Conservation (phyloP, 2,329 filamentous ascomycete genomes). For the Penicillium concentricum region DNA sequence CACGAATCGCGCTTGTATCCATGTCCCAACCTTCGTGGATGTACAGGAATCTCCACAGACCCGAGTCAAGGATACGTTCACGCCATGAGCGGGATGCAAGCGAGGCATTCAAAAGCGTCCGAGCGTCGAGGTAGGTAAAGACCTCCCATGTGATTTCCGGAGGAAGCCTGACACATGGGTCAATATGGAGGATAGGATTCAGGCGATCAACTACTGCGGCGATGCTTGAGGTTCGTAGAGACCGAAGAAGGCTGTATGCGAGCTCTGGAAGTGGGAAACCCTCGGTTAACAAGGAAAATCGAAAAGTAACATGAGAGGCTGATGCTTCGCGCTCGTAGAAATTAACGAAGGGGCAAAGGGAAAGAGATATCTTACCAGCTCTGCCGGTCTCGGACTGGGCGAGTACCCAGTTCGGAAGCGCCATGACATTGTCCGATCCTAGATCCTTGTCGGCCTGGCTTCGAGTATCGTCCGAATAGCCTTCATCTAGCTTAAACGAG, state of each 20-base stretch:
- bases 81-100: conserved; percentile 81
- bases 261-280: conserved; percentile 60
- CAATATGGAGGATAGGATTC: conserved; percentile 83
- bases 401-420: conserved; percentile 56
- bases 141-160: conserved; percentile 89
- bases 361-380: conserved; percentile 48
- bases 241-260: conserved; percentile 73
- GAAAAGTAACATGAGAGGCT: background rate
- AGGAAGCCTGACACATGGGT: conserved; percentile 82
- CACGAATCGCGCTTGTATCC: conserved; percentile 62
- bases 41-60: conserved; percentile 83
- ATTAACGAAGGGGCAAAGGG: background rate
- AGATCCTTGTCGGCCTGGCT: conserved; percentile 46
- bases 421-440: conserved; percentile 38
- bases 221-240: conserved; percentile 76
- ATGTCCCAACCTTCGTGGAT: conserved; percentile 82
- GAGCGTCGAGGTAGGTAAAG: conserved; percentile 78
- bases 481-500: conserved; percentile 70
- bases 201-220: conserved; percentile 77
- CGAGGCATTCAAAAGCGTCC: conserved; percentile 76
- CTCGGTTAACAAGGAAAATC: conserved; percentile 17
- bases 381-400: conserved; percentile 54
- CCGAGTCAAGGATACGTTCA: conserved; percentile 73
- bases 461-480: conserved; percentile 75
- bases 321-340: background rate